phyloP scores from a whole-genome alignment of 2,329 filamentous ascomycete species.

The Exophiala alcalophila region DNA sequence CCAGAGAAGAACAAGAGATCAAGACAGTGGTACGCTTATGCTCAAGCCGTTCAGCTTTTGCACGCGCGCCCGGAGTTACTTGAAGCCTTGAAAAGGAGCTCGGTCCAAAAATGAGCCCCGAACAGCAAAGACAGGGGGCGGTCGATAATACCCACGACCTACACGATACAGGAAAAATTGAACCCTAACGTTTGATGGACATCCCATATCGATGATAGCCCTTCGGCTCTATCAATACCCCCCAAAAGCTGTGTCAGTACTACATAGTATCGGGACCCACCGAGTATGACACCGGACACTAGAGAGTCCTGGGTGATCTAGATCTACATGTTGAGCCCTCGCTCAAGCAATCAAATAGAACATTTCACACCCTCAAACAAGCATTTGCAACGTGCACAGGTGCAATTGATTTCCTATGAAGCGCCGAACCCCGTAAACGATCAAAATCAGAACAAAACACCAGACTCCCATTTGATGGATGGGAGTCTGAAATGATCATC shows the following conservation, averaged over 20 bases:
- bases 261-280: not conserved
- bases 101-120: conserved; percentile 50
- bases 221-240: conserved; percentile 1
- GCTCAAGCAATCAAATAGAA: conserved; percentile 18
- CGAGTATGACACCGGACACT: not conserved
- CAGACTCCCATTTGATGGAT: too few relatives aligned
- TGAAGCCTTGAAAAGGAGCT: conserved; percentile 80
- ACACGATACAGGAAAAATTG: conserved; percentile 1
- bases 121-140: conserved; percentile 5
- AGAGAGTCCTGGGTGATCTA: conserved; percentile 1
- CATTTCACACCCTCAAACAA: conserved; percentile 6
- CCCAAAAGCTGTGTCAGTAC: conserved; percentile 1
- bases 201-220: too few relatives aligned
- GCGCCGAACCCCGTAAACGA: too few relatives aligned
- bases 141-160: not conserved
- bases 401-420: too few relatives aligned
- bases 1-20: conserved; percentile 90
- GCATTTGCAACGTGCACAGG: too few relatives aligned
- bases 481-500: too few relatives aligned
- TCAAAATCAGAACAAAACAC: too few relatives aligned
- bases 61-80: conserved; percentile 78
- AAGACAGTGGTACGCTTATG: conserved; percentile 84
- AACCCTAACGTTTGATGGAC: too few relatives aligned
- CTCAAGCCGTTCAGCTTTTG: conserved; percentile 74
- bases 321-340: conserved; percentile 3